These are phyloP conservation scores for Triticum timopheevii DNA, from an alignment of 176 grass and related monocot genomes.

Conservation along the genomic window DNA sequence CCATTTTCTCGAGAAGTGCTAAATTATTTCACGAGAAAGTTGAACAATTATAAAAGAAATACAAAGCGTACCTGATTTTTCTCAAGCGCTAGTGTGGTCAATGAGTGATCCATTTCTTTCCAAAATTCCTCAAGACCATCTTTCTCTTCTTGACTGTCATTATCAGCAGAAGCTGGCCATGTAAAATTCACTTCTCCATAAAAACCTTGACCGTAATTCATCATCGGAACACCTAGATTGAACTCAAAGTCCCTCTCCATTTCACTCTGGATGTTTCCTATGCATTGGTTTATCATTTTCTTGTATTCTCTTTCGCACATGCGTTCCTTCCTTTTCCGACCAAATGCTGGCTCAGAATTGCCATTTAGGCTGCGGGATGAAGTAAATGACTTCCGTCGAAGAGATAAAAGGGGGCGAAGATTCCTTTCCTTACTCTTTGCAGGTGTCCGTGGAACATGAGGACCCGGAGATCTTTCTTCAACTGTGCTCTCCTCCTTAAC, in stretches of 20 bases:
- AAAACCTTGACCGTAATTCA: conserved; percentile 1
- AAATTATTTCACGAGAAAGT: neutral
- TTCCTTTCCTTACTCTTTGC: conserved; percentile 39
- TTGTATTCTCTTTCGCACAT: conserved; percentile 49
- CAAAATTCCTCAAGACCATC: conserved; percentile 72
- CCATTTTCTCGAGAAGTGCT: neutral
- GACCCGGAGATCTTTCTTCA: conserved; percentile 25
- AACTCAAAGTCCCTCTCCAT: conserved; percentile 56
- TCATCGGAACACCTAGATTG: conserved; percentile 16
- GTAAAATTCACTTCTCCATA: conserved; percentile 65
- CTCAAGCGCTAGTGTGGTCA: conserved; percentile 58
- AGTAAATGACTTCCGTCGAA: conserved; percentile 13
- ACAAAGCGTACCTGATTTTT: conserved; percentile 56
- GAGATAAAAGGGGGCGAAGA: neutral
- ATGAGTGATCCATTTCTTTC: conserved; percentile 84
- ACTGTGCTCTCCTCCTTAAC: conserved; percentile 19
- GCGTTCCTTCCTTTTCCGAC: conserved; percentile 42
- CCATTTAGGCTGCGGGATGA: conserved; percentile 10
- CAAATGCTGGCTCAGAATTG: conserved; percentile 32
- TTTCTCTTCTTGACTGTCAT: conserved; percentile 47
- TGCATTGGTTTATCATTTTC: conserved; percentile 62
- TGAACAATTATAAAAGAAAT: conserved; percentile 5
- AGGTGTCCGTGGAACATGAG: conserved; percentile 27
- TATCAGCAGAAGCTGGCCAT: conserved; percentile 45
- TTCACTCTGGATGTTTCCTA: conserved; percentile 67